Conservation (phyloP, 352 stramenopile species). For the Phytophthora europaea region DNA sequence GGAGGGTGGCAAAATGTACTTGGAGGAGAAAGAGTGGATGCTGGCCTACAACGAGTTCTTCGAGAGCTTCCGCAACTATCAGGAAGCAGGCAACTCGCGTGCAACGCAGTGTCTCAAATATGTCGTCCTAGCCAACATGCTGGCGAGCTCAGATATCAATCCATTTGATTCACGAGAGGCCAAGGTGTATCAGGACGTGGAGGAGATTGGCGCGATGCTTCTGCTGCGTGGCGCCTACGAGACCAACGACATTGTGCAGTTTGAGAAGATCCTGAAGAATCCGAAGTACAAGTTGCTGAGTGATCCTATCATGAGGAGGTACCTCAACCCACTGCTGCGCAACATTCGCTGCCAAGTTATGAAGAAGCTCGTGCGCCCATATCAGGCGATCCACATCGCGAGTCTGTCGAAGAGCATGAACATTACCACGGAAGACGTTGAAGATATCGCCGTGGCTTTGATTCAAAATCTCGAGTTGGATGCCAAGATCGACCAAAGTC, state of each 20-base stretch:
- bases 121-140: constrained; percentile 94
- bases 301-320: constrained; percentile 95
- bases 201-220: constrained; percentile 84
- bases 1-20: constrained; percentile 95
- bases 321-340: constrained; percentile 91
- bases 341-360: constrained; percentile 96
- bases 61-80: constrained; percentile 94
- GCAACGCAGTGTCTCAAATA: constrained; percentile 94
- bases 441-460: constrained; percentile 91
- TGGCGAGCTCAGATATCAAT: constrained; percentile 93
- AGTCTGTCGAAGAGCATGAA: constrained; percentile 93
- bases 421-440: constrained; percentile 86
- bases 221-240: constrained; percentile 79
- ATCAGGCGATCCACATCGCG: constrained; percentile 90
- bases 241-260: constrained; percentile 93
- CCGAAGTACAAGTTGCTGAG: constrained; percentile 93
- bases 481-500: constrained; percentile 92
- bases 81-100: constrained; percentile 90
- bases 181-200: constrained; percentile 91
- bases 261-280: constrained; percentile 94
- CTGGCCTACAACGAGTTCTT: constrained; percentile 96
- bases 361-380: constrained; percentile 92
- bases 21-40: constrained; percentile 91
- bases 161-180: constrained; percentile 94
- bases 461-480: constrained; percentile 94